Evolutionary conservation across 768 basidiomycete genomes (phyloP), one percentile per base, ranked within the genome.

Genomic region (Trametes coccinea): DNA sequence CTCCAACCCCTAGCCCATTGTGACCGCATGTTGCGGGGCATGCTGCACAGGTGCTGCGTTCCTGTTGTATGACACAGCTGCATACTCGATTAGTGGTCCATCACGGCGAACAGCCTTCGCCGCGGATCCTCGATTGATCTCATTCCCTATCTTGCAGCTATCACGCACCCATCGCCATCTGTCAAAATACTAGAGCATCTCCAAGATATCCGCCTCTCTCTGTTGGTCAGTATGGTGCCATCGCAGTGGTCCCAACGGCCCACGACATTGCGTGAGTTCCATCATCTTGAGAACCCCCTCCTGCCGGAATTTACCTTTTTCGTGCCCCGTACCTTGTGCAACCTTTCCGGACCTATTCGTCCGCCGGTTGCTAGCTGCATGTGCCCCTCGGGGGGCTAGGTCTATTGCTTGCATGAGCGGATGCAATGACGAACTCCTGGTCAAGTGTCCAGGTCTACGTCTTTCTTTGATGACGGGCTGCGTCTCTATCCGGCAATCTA

Each of bases 51-150:
- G 29, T 47, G 34, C 58, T 56, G 62, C 58, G 41, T 46, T 37
- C 30, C 27, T 50, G 14, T 7, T n/a, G 53, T n/a, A 44, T 40
- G 50, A 46, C 61, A 57, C 51, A 58, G 56, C 56, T 53, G 55
- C 44, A 53, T 43, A 9, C 55, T 62, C 54, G 41, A 45, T 56
- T 48, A 31, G 46, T 33, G n/a, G 27, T 39, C 45, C 61, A 62
- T 62, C 61, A 60, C 49, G 44, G 49, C 55, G 62, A 44, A 64
- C 58, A 59, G 62, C 62, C 58, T 56, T 41, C 54, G 27, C 52
- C 62, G 62, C 58, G 62, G 54, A 64, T 64, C 62, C 62, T 63
- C 47, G 47, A 55, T 29, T 63, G 57, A 63, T 59, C 57, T 58
- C 53, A 59, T 58, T 56, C 30, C 11, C 56, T 58, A 62, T 49